Conservation (phyloP, 495 filamentous ascomycete genomes). For the Copromyces sp. region DNA sequence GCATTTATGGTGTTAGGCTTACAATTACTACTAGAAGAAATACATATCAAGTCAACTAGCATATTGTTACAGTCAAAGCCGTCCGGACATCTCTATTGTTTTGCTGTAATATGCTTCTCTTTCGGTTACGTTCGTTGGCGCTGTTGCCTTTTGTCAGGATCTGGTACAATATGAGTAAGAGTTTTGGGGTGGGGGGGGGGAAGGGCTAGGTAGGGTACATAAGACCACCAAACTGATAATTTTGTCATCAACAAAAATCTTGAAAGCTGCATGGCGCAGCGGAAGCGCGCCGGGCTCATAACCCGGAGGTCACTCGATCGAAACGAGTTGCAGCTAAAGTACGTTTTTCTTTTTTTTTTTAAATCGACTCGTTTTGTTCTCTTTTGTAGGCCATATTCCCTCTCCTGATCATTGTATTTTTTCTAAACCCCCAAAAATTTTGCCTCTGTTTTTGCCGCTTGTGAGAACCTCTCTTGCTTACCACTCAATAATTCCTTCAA, state of each 20-base stretch:
- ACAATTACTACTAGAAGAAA: neutral
- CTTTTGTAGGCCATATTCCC: neutral
- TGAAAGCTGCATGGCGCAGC: slow-evolving; percentile 5
- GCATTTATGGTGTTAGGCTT: neutral
- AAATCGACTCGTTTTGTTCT: neutral
- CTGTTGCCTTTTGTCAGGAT: neutral
- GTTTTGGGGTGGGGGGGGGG: no score
- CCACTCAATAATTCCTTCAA: neutral
- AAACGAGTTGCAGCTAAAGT: slow-evolving; percentile 7
- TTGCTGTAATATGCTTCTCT: neutral
- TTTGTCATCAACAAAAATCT: neutral
- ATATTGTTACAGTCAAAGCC: neutral
- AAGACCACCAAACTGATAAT: fast-evolving
- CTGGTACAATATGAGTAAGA: neutral
- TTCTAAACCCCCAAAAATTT: neutral
- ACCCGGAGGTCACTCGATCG: slow-evolving; percentile 9
- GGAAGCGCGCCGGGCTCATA: slow-evolving; percentile 9
- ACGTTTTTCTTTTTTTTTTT: neutral
- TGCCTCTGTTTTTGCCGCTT: neutral
- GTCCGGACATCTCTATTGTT: neutral
- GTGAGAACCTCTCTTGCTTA: neutral
- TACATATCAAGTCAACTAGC: neutral
- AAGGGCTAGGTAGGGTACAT: neutral
- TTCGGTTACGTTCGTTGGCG: neutral
- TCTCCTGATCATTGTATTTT: no score